Percentiles rank a stretch among this genome's conserved stretches.
Evolutionary conservation across 2,329 filamentous ascomycete species (phyloP).

Genomic region (Beauveria sp.): DNA sequence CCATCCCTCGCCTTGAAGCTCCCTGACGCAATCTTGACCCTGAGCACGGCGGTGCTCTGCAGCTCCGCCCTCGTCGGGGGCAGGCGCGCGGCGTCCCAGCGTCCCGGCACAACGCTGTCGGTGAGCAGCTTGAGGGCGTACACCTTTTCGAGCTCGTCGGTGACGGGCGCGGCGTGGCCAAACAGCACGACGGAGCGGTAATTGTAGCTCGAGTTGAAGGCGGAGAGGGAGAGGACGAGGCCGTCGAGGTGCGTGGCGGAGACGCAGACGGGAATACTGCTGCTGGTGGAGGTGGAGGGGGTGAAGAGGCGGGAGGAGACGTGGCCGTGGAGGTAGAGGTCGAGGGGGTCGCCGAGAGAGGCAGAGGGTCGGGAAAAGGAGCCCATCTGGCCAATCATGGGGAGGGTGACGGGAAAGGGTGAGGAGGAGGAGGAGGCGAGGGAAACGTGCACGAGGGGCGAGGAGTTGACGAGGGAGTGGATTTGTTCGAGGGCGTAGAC

Average conservation of each 20-base stretch:
- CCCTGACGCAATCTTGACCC: conserved; percentile 59
- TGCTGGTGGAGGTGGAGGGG: conserved; percentile 30
- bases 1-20: conserved; percentile 69
- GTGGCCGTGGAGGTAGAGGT: conserved; percentile 80
- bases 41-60: conserved; percentile 65
- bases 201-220: conserved; percentile 78
- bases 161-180: conserved; percentile 62
- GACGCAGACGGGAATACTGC: conserved; percentile 62
- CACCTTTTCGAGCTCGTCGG: conserved; percentile 60
- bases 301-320: conserved; percentile 72
- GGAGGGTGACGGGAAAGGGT: conserved; percentile 69
- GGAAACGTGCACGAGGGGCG: conserved; percentile 71
- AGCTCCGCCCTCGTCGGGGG: conserved; percentile 69
- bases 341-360: conserved; percentile 55
- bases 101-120: conserved; percentile 58
- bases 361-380: conserved; percentile 58
- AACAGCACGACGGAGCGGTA: conserved; percentile 76
- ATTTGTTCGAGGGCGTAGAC: conserved; percentile 67
- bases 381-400: conserved; percentile 81
- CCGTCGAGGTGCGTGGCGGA: conserved; percentile 71
- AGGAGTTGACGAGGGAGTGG: conserved; percentile 66
- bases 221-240: conserved; percentile 69
- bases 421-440: conserved; percentile 55
- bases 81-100: conserved; percentile 62
- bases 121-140: conserved; percentile 77